Evolutionary conservation across 2,329 filamentous ascomycete species (phyloP), one percentile per base, ranked within the genome.

Genomic region (Talaromyces sp.): DNA sequence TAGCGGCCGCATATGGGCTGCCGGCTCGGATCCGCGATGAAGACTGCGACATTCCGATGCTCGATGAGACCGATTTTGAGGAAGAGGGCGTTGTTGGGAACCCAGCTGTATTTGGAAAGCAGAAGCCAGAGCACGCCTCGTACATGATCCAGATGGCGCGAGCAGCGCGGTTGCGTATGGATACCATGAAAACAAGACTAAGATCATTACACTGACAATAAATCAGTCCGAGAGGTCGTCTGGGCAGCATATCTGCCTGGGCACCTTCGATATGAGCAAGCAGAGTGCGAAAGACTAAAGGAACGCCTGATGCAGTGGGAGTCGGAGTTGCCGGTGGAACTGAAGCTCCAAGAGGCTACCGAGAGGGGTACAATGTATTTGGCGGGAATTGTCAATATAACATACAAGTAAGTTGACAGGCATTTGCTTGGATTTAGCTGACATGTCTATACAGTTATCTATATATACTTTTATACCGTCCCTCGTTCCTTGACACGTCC

Each of bases 1-100:
- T 75, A 28, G 76, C 78, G 0, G 76, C 79, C 2, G 78, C 79
- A 0, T 61, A 73, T 1, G 80, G 81, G 1, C 67, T 82, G 1
- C 81, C 81, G 0, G 77, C 77, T 52, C 73, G 80, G 1, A 81
- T 82, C 36, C 76, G 78, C 6, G 79, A 83, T 33, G 78, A 82
- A 61, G 81, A 82, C 40, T 82, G 81, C 59, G 80, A 82, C 61
- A 71, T 80, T 7, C 74, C 75, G 8, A 71, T 75, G 54, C 70
- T 81, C 0, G 66, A 72, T 5, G 61, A 68, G 12, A 67, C 69
- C 0, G 76, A 81, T 66, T 74, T 79, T 33, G 67, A 75, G 51
- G 69, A 74, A 51, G 68, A 75, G 14, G 70, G 72, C 53, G 44
- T 68, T 5, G 60, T 68, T 1, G 63, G 68, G 18, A 63, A 70